Evolutionary conservation across 495 filamentous ascomycete genomes (phyloP).

Genomic region (Penicillium ochrochloron): DNA sequence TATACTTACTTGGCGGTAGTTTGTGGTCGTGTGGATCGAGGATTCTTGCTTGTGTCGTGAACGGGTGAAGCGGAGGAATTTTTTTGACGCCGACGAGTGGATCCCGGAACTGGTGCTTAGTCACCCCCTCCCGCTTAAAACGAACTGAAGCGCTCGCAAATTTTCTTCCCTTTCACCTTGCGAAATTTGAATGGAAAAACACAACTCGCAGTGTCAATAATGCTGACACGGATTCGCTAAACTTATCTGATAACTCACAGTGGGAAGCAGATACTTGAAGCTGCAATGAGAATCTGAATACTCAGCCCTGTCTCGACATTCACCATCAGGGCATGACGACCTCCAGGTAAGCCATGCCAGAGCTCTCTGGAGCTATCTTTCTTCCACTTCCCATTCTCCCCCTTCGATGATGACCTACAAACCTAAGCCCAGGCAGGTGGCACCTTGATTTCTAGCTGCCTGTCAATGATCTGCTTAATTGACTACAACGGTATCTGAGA

Average conservation of each 20-base stretch:
- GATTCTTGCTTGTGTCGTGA: constrained; percentile 17
- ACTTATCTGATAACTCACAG: constrained; percentile 1
- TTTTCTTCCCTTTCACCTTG: constrained; percentile 31
- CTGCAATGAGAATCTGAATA: constrained; percentile 10
- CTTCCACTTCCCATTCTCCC: constrained; percentile 3
- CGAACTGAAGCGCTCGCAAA: constrained; percentile 20
- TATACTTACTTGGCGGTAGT: constrained; percentile 40
- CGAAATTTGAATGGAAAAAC: constrained; percentile 12
- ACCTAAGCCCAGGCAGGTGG: constrained; percentile 54
- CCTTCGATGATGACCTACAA: constrained; percentile 52
- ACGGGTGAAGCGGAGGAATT: constrained; percentile 35
- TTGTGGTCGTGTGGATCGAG: constrained; percentile 13
- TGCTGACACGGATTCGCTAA: constrained; percentile 17
- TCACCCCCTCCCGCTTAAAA: constrained; percentile 41
- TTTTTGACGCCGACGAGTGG: constrained; percentile 32
- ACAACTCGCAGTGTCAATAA: constrained; percentile 22
- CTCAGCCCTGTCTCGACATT: constrained; percentile 4
- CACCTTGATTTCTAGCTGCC: constrained; percentile 76
- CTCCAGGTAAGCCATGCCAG: constrained; percentile 25
- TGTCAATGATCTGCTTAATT: constrained; percentile 70
- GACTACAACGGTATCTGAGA: constrained; percentile 99
- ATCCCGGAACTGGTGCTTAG: constrained; percentile 37
- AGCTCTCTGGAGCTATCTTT: constrained; percentile 22
- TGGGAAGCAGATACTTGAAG: constrained; percentile 5
- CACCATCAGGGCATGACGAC: constrained; percentile 8